phyloP scores from a whole-genome alignment of 192 early-diverging fungal species.

The Entomortierella parvispora region DNA sequence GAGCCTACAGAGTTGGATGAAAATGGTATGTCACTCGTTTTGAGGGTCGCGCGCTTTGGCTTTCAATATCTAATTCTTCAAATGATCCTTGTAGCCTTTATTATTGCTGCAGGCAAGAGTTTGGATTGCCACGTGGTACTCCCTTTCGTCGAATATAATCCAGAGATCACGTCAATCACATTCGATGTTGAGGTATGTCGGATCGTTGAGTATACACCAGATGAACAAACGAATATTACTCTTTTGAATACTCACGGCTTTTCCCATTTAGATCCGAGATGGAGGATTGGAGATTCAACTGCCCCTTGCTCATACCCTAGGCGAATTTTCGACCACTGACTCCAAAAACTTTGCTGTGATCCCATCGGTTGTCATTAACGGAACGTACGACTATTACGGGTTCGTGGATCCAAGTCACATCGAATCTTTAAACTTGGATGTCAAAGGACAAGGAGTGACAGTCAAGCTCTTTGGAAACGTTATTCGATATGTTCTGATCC shows the following conservation, averaged over 20 bases:
- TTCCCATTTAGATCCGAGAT: slow-evolving; percentile 54
- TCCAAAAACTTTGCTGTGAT: slow-evolving; percentile 59
- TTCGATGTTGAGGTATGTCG: slow-evolving; percentile 63
- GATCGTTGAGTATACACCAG: background rate
- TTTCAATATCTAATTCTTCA: no score
- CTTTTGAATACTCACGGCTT: background rate
- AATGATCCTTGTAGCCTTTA: slow-evolving; percentile 48
- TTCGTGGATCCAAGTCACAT: slow-evolving; percentile 59
- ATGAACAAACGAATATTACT: background rate
- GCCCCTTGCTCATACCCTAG: slow-evolving; percentile 71
- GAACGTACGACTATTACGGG: slow-evolving; percentile 65
- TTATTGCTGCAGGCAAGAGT: slow-evolving; percentile 54
- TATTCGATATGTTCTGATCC: slow-evolving; percentile 70
- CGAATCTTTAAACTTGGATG: slow-evolving; percentile 60
- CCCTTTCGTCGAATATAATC: slow-evolving; percentile 68
- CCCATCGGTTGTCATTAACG: slow-evolving; percentile 53
- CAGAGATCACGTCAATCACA: slow-evolving; percentile 59
- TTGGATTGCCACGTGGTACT: slow-evolving; percentile 56
- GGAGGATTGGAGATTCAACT: slow-evolving; percentile 59
- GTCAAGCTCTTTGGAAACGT: slow-evolving; percentile 76
- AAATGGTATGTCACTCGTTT: slow-evolving; percentile 64
- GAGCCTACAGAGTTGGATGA: slow-evolving; percentile 74
- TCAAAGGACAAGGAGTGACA: slow-evolving; percentile 64
- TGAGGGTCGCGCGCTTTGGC: no score
- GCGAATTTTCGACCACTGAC: slow-evolving; percentile 65